A percentile compares a stretch with the other conserved stretches of the same genome.
Evolutionary conservation across 2,329 filamentous ascomycete genomes (phyloP).

Genomic region (Pestalotiopsis sp.): DNA sequence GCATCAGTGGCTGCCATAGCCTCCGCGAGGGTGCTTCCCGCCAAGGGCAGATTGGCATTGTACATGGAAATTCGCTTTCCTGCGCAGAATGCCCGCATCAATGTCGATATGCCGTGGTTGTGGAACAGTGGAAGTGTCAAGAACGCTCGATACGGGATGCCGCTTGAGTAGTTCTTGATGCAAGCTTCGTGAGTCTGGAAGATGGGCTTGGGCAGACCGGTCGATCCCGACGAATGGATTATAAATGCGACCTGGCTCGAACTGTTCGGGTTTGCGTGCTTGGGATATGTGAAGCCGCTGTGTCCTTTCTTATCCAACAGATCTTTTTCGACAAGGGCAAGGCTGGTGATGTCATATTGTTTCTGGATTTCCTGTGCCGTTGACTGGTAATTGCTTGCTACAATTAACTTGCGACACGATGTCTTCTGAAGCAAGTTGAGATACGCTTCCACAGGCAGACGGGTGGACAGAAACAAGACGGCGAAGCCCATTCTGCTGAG

Average conservation of each 20-base stretch:
- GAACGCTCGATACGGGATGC: slow-evolving; percentile 34
- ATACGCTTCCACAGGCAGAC: slow-evolving; percentile 41
- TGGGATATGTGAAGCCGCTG: background rate
- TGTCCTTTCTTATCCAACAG: slow-evolving; percentile 17
- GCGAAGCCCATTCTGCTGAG: slow-evolving; percentile 46
- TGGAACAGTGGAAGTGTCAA: slow-evolving; percentile 47
- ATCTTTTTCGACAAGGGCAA: slow-evolving; percentile 21
- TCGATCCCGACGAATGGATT: slow-evolving; percentile 51
- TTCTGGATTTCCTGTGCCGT: slow-evolving; percentile 31
- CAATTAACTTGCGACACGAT: slow-evolving; percentile 36
- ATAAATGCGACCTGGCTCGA: slow-evolving; percentile 37
- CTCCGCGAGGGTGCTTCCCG: slow-evolving; percentile 34
- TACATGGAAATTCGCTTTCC: slow-evolving; percentile 42
- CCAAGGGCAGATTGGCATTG: slow-evolving; percentile 41
- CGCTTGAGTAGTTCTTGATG: background rate
- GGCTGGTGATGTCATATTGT: slow-evolving; percentile 20
- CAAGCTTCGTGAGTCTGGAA: slow-evolving; percentile 4
- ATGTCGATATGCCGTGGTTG: slow-evolving; percentile 42
- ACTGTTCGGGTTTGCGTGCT: slow-evolving; percentile 15
- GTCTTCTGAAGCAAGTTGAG: slow-evolving; percentile 40
- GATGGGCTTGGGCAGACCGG: slow-evolving; percentile 48
- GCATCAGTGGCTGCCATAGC: slow-evolving; percentile 38
- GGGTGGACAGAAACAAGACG: slow-evolving; percentile 44
- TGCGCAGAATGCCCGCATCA: slow-evolving; percentile 46
- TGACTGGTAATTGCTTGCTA: slow-evolving; percentile 36